A percentile compares a stretch with the other conserved stretches of the same genome.
phyloP scores from a whole-genome alignment of 345 rosid species.

The Salix purpurea region DNA sequence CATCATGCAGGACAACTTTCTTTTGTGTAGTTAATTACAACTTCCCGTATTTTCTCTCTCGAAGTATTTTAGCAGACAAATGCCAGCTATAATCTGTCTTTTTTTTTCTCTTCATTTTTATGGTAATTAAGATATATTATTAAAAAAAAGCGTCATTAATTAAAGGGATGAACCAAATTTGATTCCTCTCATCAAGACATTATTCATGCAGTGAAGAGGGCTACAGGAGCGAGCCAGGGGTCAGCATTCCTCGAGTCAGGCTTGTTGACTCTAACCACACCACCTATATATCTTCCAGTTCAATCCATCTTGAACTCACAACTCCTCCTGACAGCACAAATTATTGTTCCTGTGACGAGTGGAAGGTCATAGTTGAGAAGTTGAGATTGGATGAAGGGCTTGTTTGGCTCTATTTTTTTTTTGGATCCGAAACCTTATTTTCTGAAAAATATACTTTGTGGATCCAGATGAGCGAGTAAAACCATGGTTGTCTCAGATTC shows the following conservation, averaged over 20 bases:
- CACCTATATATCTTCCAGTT: too few species aligned
- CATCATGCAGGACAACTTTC: background rate
- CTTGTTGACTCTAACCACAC: too few species aligned
- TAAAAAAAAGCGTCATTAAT: too few species aligned
- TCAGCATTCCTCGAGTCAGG: too few species aligned
- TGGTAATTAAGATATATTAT: too few species aligned
- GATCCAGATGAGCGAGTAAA: too few species aligned
- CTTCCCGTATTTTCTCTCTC: background rate
- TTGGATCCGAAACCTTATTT: too few species aligned
- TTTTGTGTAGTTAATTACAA: background rate
- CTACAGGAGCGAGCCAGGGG: background rate
- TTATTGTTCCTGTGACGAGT: background rate
- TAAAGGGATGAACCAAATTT: background rate
- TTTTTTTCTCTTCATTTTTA: too few species aligned
- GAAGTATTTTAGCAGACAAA: background rate
- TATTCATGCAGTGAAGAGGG: too few species aligned
- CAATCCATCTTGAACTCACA: background rate
- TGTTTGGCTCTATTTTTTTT: too few species aligned
- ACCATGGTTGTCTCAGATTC: fast-evolving
- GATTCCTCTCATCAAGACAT: background rate
- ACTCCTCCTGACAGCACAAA: background rate
- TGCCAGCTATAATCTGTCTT: background rate
- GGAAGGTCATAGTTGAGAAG: background rate
- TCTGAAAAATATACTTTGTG: too few species aligned
- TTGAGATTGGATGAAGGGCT: background rate